Evolutionary conservation across 768 basidiomycete species (phyloP).

Genomic region (Thelephora ganbajun): DNA sequence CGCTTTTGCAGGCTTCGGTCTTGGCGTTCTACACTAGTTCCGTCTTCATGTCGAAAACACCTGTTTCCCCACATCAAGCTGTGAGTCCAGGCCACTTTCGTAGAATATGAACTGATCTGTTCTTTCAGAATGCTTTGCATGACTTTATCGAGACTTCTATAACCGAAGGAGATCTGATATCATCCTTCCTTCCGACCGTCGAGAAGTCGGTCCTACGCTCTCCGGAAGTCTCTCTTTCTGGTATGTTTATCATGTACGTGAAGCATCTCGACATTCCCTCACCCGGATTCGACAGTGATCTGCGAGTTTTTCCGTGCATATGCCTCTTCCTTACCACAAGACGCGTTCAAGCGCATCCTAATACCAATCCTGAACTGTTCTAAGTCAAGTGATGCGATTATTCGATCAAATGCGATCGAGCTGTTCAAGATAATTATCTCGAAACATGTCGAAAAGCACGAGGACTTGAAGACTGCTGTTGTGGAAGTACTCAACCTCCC

Average conservation of each 20-base stretch:
- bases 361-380: constrained; percentile 48
- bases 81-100: constrained; percentile 29
- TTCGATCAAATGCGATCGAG: constrained; percentile 39
- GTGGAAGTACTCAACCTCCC: constrained; percentile 63
- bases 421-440: constrained; percentile 39
- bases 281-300: constrained; percentile 25
- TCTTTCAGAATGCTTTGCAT: constrained; percentile 31
- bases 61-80: constrained; percentile 42
- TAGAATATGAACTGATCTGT: background rate
- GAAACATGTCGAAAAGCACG: constrained; percentile 18
- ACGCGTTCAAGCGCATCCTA: constrained; percentile 39
- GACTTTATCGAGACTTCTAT: constrained; percentile 49
- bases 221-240: constrained; percentile 60
- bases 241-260: constrained; percentile 22
- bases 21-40: constrained; percentile 41
- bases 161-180: constrained; percentile 33
- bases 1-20: constrained; percentile 34
- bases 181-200: constrained; percentile 49
- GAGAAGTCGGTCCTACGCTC: constrained; percentile 75
- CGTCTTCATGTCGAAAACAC: constrained; percentile 54
- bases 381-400: constrained; percentile 57
- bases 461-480: constrained; percentile 31
- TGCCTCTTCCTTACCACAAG: constrained; percentile 30
- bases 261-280: background rate
- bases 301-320: constrained; percentile 45